Base-by-base conservation (phyloP, 2,329 filamentous ascomycete genomes). In the Gnomoniopsis sp. region DNA sequence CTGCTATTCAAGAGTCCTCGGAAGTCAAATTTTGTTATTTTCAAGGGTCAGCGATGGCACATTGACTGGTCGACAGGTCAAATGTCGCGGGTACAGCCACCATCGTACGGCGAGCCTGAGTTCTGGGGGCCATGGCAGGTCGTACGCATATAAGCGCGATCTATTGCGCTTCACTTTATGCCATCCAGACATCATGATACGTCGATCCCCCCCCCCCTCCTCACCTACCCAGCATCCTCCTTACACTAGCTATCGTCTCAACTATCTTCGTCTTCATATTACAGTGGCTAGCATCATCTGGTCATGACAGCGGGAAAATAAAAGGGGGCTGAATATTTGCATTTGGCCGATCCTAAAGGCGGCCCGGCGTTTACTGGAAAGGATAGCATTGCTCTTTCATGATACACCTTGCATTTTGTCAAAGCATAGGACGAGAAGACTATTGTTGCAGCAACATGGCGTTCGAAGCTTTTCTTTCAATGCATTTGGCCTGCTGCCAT, bases 31-130 rank as follows among this genome's bases (percentile, higher is more conserved):
- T 82, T 81, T 63, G 77, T 86, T 58, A 78, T 86, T 65, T 75
- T 75, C 69, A 77, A 80, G 62, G 83, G 82, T 46, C 83, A 81
- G 67, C 76, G 81, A 65, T 86, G 82, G 81, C 77, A 78, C 60
- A 80, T 86, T 47, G 82, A 86, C 72, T 86, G 83, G 83, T 70
- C 71, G 15, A 84, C 81, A 17, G 83, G 83, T 41, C 76, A 77
- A 57, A 80, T 83, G 77, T 74, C 78, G 30, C 74, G 79, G 17
- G 80, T 83, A 21, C 71, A 79, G 19, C 82, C 82, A 12, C 82
- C 82, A 1, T 74, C 74, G 6, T 85, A 85, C 65, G 79, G 79
- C 44, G 80, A 83, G 65, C 72, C 77, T 49, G 76, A 81, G 56
- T 60, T 75, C 60, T 77, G 76, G 58, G 78, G 77, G 1, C 74